Conservation (phyloP, 2,329 filamentous ascomycete species). For the Scytalidium sp. region DNA sequence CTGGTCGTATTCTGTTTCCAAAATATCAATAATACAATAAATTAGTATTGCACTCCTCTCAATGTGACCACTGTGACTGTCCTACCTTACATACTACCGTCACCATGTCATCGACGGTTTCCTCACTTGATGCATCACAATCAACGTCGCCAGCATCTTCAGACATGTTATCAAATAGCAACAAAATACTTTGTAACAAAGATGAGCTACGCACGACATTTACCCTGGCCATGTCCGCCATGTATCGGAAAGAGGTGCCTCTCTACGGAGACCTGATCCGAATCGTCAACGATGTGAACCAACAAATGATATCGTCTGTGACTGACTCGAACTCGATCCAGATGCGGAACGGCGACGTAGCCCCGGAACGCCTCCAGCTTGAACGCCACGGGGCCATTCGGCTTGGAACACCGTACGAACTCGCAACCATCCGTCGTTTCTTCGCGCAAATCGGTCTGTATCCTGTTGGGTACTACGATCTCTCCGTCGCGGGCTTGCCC, state of each 20-base stretch:
- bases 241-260: conserved; percentile 34
- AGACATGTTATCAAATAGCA: neutral
- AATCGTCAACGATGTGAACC: conserved; percentile 25
- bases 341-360: neutral
- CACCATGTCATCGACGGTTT: conserved; percentile 1
- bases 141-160: neutral
- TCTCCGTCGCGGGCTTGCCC: conserved; percentile 42
- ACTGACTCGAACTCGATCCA: conserved; percentile 24
- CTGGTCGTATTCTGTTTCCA: too few relatives aligned
- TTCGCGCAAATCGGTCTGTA: conserved; percentile 45
- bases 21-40: too few relatives aligned
- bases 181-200: conserved; percentile 4
- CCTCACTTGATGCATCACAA: too few relatives aligned
- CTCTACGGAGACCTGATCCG: conserved; percentile 30
- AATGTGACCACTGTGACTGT: too few relatives aligned
- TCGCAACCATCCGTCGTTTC: conserved; percentile 39
- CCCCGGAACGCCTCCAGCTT: conserved; percentile 11
- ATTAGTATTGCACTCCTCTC: neutral
- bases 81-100: too few relatives aligned
- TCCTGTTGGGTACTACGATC: conserved; percentile 50
- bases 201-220: conserved; percentile 24
- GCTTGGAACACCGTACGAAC: conserved; percentile 41
- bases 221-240: conserved; percentile 30
- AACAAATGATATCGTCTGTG: too few relatives aligned
- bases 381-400: conserved; percentile 47